Percentiles rank a stretch among this genome's conserved stretches.
Evolutionary conservation across 805 yeast species (phyloP).

Genomic region (Schwanniomyces yamadae): DNA sequence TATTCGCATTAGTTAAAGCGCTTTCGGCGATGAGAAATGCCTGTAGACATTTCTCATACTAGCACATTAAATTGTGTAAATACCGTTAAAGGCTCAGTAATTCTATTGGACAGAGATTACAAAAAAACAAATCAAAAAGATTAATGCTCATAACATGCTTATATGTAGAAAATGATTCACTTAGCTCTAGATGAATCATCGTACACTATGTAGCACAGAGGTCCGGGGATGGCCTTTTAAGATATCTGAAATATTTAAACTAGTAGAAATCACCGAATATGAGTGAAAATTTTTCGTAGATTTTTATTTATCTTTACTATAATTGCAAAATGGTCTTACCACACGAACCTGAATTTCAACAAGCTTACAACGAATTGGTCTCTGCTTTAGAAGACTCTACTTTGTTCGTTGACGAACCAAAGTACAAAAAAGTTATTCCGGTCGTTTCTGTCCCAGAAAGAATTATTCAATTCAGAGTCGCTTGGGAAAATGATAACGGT

Average conservation of each 20-base stretch:
- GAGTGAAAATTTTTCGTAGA: neutral
- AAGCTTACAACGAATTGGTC: conserved; percentile 93
- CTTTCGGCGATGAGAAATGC: conserved; percentile 2
- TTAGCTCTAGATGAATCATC: neutral
- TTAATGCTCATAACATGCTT: neutral
- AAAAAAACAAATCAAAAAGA: conserved; percentile 1
- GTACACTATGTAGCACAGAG: neutral
- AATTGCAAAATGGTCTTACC: conserved; percentile 65
- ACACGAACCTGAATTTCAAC: conserved; percentile 97
- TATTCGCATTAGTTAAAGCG: too few relatives aligned
- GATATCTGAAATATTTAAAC: neutral
- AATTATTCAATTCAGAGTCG: conserved; percentile 93
- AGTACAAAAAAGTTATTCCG: conserved; percentile 82
- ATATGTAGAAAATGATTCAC: neutral
- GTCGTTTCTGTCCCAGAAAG: conserved; percentile 95
- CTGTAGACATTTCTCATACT: neutral
- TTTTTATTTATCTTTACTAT: neutral
- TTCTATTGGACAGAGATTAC: conserved; percentile 8
- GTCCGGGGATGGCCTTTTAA: too few relatives aligned
- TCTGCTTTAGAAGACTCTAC: conserved; percentile 89
- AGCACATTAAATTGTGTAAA: neutral
- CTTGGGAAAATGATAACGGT: conserved; percentile 96
- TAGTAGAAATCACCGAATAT: neutral
- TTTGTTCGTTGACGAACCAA: conserved; percentile 83
- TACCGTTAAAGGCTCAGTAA: conserved; percentile 4